A percentile compares a stretch with the other conserved stretches of the same genome.
phyloP scores from a whole-genome alignment of 2,329 filamentous ascomycete species.

The Clonostachys sp. region DNA sequence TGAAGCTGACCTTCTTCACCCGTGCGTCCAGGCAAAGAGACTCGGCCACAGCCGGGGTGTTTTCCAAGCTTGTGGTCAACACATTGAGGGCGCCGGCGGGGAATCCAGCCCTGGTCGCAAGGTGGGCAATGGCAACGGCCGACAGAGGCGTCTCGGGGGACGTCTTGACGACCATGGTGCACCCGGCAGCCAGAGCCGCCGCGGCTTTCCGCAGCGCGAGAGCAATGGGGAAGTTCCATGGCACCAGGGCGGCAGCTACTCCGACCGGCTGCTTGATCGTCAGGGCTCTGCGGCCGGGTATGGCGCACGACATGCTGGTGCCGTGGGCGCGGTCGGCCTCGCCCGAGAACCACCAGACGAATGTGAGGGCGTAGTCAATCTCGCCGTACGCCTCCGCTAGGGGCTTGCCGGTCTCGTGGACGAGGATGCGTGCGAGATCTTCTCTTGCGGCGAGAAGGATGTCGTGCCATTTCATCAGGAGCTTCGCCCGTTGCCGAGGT shows the following conservation, averaged over 20 bases:
- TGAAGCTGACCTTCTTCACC: constrained; percentile 73
- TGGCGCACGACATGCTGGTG: constrained; percentile 51
- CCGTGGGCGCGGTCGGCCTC: constrained; percentile 51
- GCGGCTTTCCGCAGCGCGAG: constrained; percentile 43
- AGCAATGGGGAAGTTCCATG: constrained; percentile 56
- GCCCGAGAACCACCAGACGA: constrained; percentile 53
- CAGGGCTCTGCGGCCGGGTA: constrained; percentile 60
- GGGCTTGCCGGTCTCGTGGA: constrained; percentile 53
- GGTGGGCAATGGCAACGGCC: constrained; percentile 52
- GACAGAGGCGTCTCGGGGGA: constrained; percentile 73
- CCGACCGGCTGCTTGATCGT: constrained; percentile 56
- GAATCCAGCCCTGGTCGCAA: constrained; percentile 69
- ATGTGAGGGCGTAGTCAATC: constrained; percentile 48
- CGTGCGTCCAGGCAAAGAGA: constrained; percentile 63
- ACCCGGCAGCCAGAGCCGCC: constrained; percentile 64
- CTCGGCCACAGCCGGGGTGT: constrained; percentile 61
- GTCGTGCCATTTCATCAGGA: constrained; percentile 31
- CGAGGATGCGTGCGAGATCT: constrained; percentile 31
- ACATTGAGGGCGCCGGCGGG: constrained; percentile 73
- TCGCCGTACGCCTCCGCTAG: constrained; percentile 48
- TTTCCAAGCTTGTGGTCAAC: constrained; percentile 49
- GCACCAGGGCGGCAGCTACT: constrained; percentile 24
- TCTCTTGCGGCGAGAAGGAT: constrained; percentile 27
- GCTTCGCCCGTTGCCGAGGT: constrained; percentile 25
- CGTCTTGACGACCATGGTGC: constrained; percentile 73